These are phyloP conservation scores for Macrotyloma uniflorum DNA, from an alignment of 306 rosid species.

Conservation along the genomic window DNA sequence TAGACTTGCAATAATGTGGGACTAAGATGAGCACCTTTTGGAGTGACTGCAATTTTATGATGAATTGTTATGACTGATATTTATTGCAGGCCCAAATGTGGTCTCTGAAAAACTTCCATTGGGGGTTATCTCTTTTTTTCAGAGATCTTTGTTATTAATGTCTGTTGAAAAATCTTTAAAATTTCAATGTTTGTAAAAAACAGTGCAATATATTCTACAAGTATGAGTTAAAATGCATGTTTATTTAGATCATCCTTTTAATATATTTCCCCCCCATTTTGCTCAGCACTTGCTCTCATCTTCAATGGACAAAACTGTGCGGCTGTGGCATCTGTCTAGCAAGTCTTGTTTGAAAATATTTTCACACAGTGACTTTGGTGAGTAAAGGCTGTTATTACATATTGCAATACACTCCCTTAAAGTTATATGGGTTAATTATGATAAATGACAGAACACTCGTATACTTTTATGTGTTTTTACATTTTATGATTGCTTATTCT, in stretches of 20 bases:
- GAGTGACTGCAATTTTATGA: constrained; percentile 26
- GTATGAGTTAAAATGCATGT: constrained; percentile 13
- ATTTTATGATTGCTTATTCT: constrained; percentile 16
- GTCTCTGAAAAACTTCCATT: constrained; percentile 10
- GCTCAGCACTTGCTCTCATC: constrained; percentile 95
- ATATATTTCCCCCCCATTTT: constrained; percentile 34
- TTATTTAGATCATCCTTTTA: constrained; percentile 22
- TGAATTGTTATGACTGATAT: constrained; percentile 20
- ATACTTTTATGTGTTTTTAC: neutral
- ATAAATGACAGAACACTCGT: neutral
- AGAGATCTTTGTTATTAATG: neutral
- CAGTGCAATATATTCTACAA: constrained; percentile 14
- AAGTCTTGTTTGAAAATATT: constrained; percentile 82
- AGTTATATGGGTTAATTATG: constrained; percentile 19
- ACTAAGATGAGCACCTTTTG: constrained; percentile 9
- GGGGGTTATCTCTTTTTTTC: neutral
- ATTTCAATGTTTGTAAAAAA: constrained; percentile 17
- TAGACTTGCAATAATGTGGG: neutral
- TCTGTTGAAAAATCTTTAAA: constrained; percentile 27
- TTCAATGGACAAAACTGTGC: constrained; percentile 99
- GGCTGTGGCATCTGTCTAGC: constrained; percentile 92
- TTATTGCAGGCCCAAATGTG: constrained; percentile 23
- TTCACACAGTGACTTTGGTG: constrained; percentile 95
- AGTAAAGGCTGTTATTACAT: constrained; percentile 42
- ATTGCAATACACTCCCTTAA: constrained; percentile 27